phyloP scores from a whole-genome alignment of 1,284 basidiomycete species.

The Albatrellus sp. region DNA sequence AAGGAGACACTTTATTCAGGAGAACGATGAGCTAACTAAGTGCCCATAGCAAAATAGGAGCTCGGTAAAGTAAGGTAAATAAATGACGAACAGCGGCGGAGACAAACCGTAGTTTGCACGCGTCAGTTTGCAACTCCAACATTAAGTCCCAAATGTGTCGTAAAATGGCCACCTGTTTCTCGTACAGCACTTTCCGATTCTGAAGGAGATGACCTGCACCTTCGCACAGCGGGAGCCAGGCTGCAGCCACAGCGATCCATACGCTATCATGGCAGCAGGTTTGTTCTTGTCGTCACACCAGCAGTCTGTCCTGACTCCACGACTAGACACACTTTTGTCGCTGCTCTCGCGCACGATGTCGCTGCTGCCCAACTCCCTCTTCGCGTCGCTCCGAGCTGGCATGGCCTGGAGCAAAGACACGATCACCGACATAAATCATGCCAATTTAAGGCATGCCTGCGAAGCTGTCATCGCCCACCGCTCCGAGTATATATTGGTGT shows the following conservation, averaged over 20 bases:
- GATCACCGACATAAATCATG: constrained; percentile 44
- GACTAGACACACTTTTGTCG: constrained; percentile 56
- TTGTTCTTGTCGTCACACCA: constrained; percentile 10
- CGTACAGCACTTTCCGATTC: constrained; percentile 77
- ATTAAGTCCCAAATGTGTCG: no score
- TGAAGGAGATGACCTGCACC: constrained; percentile 21
- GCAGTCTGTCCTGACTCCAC: constrained; percentile 3
- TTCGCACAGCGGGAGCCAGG: not conserved
- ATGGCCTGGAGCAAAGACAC: constrained; percentile 43
- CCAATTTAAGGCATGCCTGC: no score
- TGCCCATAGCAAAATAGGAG: no score
- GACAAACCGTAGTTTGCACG: no score
- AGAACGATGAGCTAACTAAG: no score
- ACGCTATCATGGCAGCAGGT: constrained; percentile 49
- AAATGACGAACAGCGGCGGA: no score
- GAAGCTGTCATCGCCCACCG: no score
- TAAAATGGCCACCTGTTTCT: constrained; percentile 79
- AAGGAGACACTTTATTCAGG: no score
- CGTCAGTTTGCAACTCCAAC: no score
- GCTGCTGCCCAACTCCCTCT: constrained; percentile 55
- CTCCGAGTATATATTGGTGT: not conserved
- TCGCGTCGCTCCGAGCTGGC: constrained; percentile 54
- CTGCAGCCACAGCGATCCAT: constrained; percentile 22
- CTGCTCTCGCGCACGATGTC: constrained; percentile 66
- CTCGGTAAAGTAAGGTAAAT: no score